A percentile compares a stretch with the other conserved stretches of the same genome.
These are phyloP conservation scores for Termitomyces sp. DNA, from an alignment of 768 basidiomycete species.

Conservation along the genomic window DNA sequence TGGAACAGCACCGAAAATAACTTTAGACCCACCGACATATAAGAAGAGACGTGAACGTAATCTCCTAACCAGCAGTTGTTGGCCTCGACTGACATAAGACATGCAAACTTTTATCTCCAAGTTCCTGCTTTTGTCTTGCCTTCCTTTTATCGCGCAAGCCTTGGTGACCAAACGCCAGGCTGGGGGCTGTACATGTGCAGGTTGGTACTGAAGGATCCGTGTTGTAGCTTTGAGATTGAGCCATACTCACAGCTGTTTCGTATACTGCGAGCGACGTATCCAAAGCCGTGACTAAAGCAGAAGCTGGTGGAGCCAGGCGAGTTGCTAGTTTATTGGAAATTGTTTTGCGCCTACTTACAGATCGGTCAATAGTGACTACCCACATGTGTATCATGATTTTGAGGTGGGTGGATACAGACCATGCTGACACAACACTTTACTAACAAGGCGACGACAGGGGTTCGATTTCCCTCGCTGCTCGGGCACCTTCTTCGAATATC, in stretches of 20 bases:
- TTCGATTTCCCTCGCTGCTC: slow-evolving; percentile 22
- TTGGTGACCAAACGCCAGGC: slow-evolving; percentile 16
- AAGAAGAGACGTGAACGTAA: not conserved
- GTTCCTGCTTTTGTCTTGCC: slow-evolving; percentile 5
- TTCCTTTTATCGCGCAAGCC: slow-evolving; percentile 11
- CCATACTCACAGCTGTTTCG: slow-evolving; percentile 2
- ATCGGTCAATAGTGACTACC: slow-evolving; percentile 17
- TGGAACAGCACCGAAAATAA: not conserved
- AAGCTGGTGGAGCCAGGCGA: slow-evolving; percentile 20
- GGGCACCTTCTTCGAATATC: slow-evolving; percentile 23
- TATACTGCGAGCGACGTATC: slow-evolving; percentile 17
- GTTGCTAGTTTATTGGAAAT: not conserved
- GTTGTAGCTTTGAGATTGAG: not conserved
- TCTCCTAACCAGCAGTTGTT: not conserved
- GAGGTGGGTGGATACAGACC: slow-evolving; percentile 15
- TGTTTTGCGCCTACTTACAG: not conserved
- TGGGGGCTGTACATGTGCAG: slow-evolving; percentile 20
- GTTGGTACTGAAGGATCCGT: slow-evolving; percentile 5
- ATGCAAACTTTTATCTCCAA: not conserved
- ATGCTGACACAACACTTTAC: not conserved
- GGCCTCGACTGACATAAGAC: not conserved
- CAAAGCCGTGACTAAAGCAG: slow-evolving; percentile 15
- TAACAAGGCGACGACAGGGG: slow-evolving; percentile 7
- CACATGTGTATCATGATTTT: slow-evolving; percentile 21
- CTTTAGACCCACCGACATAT: not conserved